Evolutionary conservation across 768 basidiomycete species (phyloP), one percentile per base, ranked within the genome.

Genomic region (Piloderma croceum): DNA sequence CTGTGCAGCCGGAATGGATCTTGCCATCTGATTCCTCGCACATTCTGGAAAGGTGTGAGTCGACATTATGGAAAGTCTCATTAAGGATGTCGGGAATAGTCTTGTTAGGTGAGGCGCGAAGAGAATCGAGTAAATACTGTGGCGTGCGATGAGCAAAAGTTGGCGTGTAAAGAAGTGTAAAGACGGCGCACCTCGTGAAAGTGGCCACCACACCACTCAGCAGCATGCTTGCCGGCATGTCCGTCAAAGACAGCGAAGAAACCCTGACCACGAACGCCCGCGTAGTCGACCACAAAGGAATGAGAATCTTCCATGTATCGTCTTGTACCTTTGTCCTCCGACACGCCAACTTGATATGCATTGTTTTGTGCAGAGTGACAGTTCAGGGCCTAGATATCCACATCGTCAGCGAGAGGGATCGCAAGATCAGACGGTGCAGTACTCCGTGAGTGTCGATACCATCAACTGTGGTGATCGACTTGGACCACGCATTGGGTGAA

Each of bases 231-330:
- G 13, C 96, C 96, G 1, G 96, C 96, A 59, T 99, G 96, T 3
- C 96, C 96, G 53, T 99, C 96, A 53, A 98, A 99, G 33, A 99
- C 81, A 5, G 94, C 94, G 60, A 94, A 98, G 71, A 96, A 98
- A 6, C 93, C 96, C 59, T 99, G 96, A 1, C 96, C 96, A 32
- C 84, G 79, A 15, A 98, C 71, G 24, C 81, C 78, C 25, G 81
- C 91, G 60, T 88, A 99, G 59, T 98, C 93, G 46, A 93, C 86
- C 43, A 98, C 81, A 55, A 97, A 96, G 18, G 91, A 90, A 60
- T 98, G 92, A 6, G 90, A 80, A 59, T 98, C 96, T 63, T 98
- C 96, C 96, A 98, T 98, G 36, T 85, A 89, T 48, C 94, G 72
- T 46, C 96, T 71, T 40, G 84, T 75, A 34, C 92, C 90, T 62